Evolutionary conservation across 2,329 filamentous ascomycete species (phyloP).

Genomic region (Fusarium annulatum): DNA sequence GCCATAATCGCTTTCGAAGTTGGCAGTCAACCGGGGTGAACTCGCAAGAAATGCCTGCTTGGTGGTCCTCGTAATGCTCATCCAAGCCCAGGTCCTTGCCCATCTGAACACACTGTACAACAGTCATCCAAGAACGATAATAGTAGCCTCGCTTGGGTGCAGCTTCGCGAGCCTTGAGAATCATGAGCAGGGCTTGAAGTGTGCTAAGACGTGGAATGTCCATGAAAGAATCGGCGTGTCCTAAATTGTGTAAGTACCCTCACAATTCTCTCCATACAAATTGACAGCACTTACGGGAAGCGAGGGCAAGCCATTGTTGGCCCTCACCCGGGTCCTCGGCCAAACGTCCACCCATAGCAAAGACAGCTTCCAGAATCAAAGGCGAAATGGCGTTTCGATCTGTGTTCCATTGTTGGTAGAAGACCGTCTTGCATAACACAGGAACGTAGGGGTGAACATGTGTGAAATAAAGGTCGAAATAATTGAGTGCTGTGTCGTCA

Average conservation of each 20-base stretch:
- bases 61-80: constrained; percentile 85
- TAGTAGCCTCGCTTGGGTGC: constrained; percentile 94
- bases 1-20: constrained; percentile 89
- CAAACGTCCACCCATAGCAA: constrained; percentile 86
- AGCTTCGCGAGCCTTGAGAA: constrained; percentile 92
- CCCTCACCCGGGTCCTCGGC: constrained; percentile 86
- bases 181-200: constrained; percentile 86
- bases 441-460: constrained; percentile 95
- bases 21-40: constrained; percentile 79
- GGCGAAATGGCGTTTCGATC: constrained; percentile 88
- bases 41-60: constrained; percentile 76
- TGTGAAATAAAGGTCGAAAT: constrained; percentile 90
- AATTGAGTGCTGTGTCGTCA: constrained; percentile 82
- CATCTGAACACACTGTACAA: constrained; percentile 93
- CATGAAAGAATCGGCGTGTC: constrained; percentile 93
- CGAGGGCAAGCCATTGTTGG: constrained; percentile 92
- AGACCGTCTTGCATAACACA: constrained; percentile 82
- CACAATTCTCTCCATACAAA: not conserved
- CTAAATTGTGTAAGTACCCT: constrained; percentile 56
- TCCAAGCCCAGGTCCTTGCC: constrained; percentile 90
- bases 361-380: constrained; percentile 87
- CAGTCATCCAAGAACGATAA: constrained; percentile 96
- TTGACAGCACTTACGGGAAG: constrained; percentile 70
- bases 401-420: constrained; percentile 91
- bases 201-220: constrained; percentile 91